Conservation (phyloP, 805 yeast genomes). For the Ogataea philodendri region DNA sequence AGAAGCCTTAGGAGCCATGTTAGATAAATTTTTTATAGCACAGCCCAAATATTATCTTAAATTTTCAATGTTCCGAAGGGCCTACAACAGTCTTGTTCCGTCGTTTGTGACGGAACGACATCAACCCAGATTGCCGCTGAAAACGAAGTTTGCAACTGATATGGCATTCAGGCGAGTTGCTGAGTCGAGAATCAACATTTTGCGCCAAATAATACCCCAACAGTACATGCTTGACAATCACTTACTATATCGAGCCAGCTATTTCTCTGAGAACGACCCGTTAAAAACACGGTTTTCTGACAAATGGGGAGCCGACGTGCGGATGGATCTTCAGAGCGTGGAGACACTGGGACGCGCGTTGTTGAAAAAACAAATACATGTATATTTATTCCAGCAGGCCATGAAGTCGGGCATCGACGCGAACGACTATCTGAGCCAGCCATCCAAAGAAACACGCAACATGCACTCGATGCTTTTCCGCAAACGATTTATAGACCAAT, state of each 20-base stretch:
- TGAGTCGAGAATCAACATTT: conserved; percentile 23
- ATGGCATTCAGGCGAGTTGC: conserved; percentile 23
- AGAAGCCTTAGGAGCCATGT: conserved; percentile 30
- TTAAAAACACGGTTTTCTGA: conserved; percentile 16
- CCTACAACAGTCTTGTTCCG: conserved; percentile 14
- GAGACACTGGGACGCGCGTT: conserved; percentile 11
- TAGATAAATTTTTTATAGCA: conserved; percentile 4
- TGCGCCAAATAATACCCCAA: conserved; percentile 25
- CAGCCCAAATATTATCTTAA: conserved; percentile 5
- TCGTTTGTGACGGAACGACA: conserved; percentile 4
- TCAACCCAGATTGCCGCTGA: conserved; percentile 4
- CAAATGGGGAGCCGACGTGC: conserved; percentile 4
- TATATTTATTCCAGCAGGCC: conserved; percentile 9
- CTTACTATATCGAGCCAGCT: conserved; percentile 24
- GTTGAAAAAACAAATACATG: conserved; percentile 7
- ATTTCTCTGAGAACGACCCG: conserved; percentile 12
- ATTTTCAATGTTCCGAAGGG: conserved; percentile 10
- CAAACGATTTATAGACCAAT: conserved; percentile 25
- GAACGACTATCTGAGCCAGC: conserved; percentile 11
- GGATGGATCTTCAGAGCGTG: conserved; percentile 11
- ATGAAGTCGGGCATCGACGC: conserved; percentile 2
- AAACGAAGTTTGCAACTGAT: conserved; percentile 16
- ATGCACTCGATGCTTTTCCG: conserved; percentile 13
- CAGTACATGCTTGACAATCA: conserved; percentile 22
- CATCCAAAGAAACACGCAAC: not conserved